Evolutionary conservation across 495 filamentous ascomycete genomes (phyloP).

Genomic region (Apiosordaria backusii): DNA sequence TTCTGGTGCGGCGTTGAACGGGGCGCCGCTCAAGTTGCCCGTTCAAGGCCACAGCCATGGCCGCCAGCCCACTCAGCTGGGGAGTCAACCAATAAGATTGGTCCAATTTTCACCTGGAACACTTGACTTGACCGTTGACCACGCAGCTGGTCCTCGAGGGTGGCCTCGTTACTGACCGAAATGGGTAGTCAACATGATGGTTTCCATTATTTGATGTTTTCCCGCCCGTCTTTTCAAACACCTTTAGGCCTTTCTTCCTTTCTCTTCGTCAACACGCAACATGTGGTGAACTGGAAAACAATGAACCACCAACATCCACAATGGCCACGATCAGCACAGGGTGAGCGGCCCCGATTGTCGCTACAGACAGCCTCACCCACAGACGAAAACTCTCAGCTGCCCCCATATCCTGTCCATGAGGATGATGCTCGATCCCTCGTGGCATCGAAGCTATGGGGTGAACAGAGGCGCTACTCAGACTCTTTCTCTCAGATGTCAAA

Average conservation of each 20-base stretch:
- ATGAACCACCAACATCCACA: neutral
- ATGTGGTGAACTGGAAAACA: neutral
- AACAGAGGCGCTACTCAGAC: neutral
- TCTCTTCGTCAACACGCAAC: neutral
- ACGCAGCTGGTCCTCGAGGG: neutral
- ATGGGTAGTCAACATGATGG: neutral
- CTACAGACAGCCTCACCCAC: neutral
- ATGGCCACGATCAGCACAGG: slow-evolving; percentile 1
- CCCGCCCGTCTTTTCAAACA: neutral
- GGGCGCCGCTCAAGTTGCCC: neutral
- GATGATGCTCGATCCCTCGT: neutral
- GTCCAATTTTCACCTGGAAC: neutral
- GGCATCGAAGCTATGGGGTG: neutral
- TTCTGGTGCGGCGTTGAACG: neutral
- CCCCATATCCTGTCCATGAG: neutral
- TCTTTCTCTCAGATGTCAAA: neutral
- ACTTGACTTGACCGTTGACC: neutral
- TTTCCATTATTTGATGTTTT: neutral
- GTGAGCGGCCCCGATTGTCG: neutral
- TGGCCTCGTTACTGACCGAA: neutral
- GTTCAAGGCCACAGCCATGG: neutral
- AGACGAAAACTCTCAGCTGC: neutral
- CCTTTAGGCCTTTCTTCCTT: neutral
- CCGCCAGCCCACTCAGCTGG: neutral
- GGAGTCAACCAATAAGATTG: neutral